phyloP scores from a whole-genome alignment of 768 basidiomycete genomes.

The Termitomyces sp. region DNA sequence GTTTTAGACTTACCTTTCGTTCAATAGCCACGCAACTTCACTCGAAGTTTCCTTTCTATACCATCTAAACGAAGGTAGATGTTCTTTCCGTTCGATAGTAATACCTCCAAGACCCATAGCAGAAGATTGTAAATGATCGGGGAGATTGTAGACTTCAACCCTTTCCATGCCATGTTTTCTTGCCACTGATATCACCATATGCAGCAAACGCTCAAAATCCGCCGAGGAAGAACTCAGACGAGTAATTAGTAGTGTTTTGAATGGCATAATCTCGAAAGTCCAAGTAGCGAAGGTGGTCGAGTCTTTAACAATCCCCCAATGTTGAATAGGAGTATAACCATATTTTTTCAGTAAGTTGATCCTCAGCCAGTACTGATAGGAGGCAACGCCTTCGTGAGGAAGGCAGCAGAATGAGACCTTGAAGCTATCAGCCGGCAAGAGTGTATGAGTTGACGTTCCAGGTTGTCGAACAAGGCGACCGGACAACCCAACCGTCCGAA shows the following conservation, averaged over 20 bases:
- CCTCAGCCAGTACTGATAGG: constrained; percentile 28
- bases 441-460: constrained; percentile 38
- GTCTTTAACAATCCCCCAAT: constrained; percentile 26
- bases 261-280: constrained; percentile 33
- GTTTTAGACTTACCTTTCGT: constrained; percentile 35
- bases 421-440: no score
- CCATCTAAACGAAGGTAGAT: constrained; percentile 44
- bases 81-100: constrained; percentile 28
- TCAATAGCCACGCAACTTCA: constrained; percentile 39
- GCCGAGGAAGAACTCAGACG: constrained; percentile 27
- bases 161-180: constrained; percentile 25
- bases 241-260: constrained; percentile 37
- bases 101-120: constrained; percentile 26
- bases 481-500: constrained; percentile 38
- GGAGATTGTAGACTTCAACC: constrained; percentile 47
- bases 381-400: no score
- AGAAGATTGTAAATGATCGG: constrained; percentile 22
- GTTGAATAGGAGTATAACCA: constrained; percentile 12
- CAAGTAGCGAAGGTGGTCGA: constrained; percentile 34
- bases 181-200: constrained; percentile 29
- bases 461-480: constrained; percentile 44
- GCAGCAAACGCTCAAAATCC: constrained; percentile 30
- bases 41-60: constrained; percentile 35
- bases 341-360: constrained; percentile 17
- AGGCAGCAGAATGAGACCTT: no score